Evolutionary conservation across 768 basidiomycete genomes (phyloP).

Genomic region (Lactarius psammicola): DNA sequence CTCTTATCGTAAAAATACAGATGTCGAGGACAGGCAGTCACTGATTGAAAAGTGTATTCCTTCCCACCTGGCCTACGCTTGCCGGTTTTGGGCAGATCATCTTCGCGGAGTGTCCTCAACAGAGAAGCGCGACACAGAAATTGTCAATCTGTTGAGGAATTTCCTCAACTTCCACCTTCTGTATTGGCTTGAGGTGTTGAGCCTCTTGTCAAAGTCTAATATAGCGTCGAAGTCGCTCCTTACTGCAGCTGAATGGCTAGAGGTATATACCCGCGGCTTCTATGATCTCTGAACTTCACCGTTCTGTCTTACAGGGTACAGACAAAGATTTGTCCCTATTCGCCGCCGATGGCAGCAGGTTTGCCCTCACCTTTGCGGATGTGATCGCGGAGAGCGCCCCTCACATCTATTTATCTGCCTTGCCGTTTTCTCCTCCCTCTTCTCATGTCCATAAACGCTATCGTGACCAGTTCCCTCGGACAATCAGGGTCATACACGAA

Average conservation of each 20-base stretch:
- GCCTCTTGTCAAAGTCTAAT: slow-evolving; percentile 26
- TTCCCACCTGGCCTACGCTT: slow-evolving; percentile 38
- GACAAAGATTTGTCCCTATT: slow-evolving; percentile 18
- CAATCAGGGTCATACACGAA: slow-evolving; percentile 4
- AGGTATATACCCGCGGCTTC: background rate
- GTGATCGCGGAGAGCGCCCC: slow-evolving; percentile 18
- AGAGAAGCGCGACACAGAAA: slow-evolving; percentile 21
- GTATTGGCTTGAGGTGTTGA: slow-evolving; percentile 43
- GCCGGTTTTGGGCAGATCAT: slow-evolving; percentile 41
- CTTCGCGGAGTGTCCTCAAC: slow-evolving; percentile 14
- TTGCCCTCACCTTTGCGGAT: slow-evolving; percentile 23
- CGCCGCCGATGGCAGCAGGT: slow-evolving; percentile 23
- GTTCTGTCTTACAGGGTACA: background rate
- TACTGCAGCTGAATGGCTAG: slow-evolving; percentile 23
- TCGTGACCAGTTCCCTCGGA: slow-evolving; percentile 17
- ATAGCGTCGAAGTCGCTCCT: slow-evolving; percentile 28
- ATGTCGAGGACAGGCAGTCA: slow-evolving; percentile 28
- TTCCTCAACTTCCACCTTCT: slow-evolving; percentile 35
- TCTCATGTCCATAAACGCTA: slow-evolving; percentile 22
- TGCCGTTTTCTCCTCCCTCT: slow-evolving; percentile 21
- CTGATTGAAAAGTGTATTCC: slow-evolving; percentile 34
- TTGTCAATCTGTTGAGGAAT: slow-evolving; percentile 26
- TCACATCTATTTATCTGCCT: slow-evolving; percentile 24
- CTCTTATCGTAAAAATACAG: slow-evolving; percentile 36
- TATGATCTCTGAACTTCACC: background rate